phyloP scores from a whole-genome alignment of 1,284 basidiomycete species.

The Cystobasidium pallidum region DNA sequence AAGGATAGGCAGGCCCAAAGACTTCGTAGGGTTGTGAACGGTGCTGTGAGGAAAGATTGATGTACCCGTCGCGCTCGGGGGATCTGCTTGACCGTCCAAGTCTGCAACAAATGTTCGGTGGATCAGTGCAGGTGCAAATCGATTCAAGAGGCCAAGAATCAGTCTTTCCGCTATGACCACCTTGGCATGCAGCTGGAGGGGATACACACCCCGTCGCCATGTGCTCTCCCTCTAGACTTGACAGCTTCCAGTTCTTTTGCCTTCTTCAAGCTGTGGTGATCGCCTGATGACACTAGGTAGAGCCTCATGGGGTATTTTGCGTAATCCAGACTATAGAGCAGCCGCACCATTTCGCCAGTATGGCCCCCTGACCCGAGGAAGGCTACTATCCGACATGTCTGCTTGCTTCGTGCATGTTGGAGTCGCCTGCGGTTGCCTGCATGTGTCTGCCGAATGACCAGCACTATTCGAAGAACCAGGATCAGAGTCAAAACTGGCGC shows the following conservation, averaged over 20 bases:
- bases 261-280: constrained; percentile 75
- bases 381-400: constrained; percentile 58
- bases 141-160: too few relatives aligned
- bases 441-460: constrained; percentile 33
- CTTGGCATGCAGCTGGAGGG: too few relatives aligned
- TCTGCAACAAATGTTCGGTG: neutral
- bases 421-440: constrained; percentile 12
- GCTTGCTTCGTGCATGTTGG: neutral
- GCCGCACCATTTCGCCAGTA: constrained; percentile 80
- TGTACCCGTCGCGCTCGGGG: constrained; percentile 63
- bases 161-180: too few relatives aligned
- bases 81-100: constrained; percentile 50
- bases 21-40: constrained; percentile 67
- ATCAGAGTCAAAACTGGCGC: constrained; percentile 8
- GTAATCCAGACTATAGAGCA: constrained; percentile 77
- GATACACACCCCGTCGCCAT: constrained; percentile 3
- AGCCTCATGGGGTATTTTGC: constrained; percentile 72
- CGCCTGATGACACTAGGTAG: constrained; percentile 83
- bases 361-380: constrained; percentile 83
- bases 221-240: constrained; percentile 35
- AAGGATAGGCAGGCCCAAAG: constrained; percentile 58
- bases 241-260: constrained; percentile 67
- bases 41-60: constrained; percentile 71
- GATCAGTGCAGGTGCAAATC: too few relatives aligned
- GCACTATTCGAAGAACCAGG: constrained; percentile 8